phyloP scores from a whole-genome alignment of 495 filamentous ascomycete genomes.

The Penicillium lividum region DNA sequence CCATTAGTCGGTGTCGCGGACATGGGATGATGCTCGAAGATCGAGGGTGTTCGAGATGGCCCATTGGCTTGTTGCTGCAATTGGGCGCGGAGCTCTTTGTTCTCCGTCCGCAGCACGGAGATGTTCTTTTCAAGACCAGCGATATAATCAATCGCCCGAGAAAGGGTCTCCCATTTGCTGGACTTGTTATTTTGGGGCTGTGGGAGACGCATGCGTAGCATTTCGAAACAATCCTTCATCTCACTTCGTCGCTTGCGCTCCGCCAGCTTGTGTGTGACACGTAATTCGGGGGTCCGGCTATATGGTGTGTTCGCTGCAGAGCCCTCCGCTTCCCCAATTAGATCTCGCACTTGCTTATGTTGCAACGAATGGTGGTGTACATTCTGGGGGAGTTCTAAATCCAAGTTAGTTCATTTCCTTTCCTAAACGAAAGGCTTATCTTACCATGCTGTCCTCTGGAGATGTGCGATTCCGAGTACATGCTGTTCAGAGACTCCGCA shows the following conservation, averaged over 20 bases:
- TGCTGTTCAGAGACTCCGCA: slow-evolving; percentile 72
- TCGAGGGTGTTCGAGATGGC: slow-evolving; percentile 41
- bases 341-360: slow-evolving; percentile 66
- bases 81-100: slow-evolving; percentile 47
- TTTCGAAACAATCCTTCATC: slow-evolving; percentile 97
- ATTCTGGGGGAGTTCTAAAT: slow-evolving; percentile 46
- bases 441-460: slow-evolving; percentile 69
- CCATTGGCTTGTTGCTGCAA: slow-evolving; percentile 53
- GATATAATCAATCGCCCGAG: slow-evolving; percentile 53
- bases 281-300: slow-evolving; percentile 90
- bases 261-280: slow-evolving; percentile 92
- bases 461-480: slow-evolving; percentile 71
- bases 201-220: slow-evolving; percentile 77
- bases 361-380: slow-evolving; percentile 70
- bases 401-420: not conserved
- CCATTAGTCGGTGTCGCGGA: slow-evolving; percentile 39
- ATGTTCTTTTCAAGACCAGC: slow-evolving; percentile 45
- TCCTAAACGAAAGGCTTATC: not conserved
- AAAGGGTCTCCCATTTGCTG: slow-evolving; percentile 99
- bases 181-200: slow-evolving; percentile 88
- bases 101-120: slow-evolving; percentile 54
- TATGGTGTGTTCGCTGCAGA: slow-evolving; percentile 68
- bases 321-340: slow-evolving; percentile 62
- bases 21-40: slow-evolving; percentile 45
- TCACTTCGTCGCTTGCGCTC: slow-evolving; percentile 95